phyloP scores from a whole-genome alignment of 352 stramenopile genomes.

The Phytophthora boehmeriae region DNA sequence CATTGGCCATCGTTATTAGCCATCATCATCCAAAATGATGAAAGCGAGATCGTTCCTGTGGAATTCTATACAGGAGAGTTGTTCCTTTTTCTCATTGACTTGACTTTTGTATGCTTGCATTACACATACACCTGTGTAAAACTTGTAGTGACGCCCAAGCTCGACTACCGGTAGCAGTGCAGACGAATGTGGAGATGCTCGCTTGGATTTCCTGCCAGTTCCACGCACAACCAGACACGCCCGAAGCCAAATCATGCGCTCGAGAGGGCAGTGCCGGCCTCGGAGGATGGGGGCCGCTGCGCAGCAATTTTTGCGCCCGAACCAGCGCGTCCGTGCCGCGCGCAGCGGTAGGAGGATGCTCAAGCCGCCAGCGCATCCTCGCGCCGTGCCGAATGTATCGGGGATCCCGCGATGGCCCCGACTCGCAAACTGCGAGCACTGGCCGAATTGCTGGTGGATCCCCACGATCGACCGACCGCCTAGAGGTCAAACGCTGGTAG shows the following conservation, averaged over 20 bases:
- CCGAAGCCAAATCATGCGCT: background rate
- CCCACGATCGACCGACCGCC: no score
- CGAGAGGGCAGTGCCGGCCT: background rate
- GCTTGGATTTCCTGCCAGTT: background rate
- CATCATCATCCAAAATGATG: no score
- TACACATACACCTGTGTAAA: background rate
- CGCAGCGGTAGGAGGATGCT: constrained; percentile 23
- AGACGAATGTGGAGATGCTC: background rate
- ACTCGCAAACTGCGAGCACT: background rate
- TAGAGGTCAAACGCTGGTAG: no score
- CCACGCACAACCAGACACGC: background rate
- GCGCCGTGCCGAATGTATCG: constrained; percentile 12
- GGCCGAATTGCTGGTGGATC: no score
- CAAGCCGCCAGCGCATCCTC: constrained; percentile 9
- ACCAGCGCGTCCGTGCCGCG: constrained; percentile 5
- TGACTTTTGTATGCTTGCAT: background rate
- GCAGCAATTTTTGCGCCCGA: background rate
- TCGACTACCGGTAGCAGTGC: background rate
- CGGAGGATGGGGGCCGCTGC: background rate
- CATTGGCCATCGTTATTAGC: no score
- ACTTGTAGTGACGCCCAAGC: background rate
- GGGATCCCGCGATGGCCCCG: constrained; percentile 8
- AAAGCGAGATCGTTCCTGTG: no score
- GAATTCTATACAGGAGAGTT: no score
- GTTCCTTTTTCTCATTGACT: background rate